phyloP scores from a whole-genome alignment of 129 eudicot genomes.

The Arctium lappa region DNA sequence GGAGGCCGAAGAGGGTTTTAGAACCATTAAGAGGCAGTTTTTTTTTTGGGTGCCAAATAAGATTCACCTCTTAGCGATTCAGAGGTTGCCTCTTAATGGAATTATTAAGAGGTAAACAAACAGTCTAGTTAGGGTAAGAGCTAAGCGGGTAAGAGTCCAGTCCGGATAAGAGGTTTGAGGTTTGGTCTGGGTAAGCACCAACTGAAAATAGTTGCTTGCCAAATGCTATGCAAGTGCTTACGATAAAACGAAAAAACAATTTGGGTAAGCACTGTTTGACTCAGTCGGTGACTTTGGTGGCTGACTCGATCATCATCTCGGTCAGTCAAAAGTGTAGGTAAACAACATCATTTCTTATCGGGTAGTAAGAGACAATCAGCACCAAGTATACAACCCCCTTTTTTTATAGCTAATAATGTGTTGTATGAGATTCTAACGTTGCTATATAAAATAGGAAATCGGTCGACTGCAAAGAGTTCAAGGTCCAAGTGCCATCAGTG shows the following conservation, averaged over 20 bases:
- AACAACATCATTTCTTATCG: not conserved
- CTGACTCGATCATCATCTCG: not conserved
- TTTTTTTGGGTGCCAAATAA: too few species aligned
- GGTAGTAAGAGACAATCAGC: not conserved
- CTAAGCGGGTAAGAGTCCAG: not conserved
- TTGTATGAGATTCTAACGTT: not conserved
- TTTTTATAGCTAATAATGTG: not conserved
- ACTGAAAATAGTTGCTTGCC: not conserved
- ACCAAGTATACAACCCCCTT: not conserved
- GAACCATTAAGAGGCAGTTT: too few species aligned
- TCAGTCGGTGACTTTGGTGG: too few species aligned
- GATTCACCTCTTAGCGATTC: too few species aligned
- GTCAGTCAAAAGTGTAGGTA: not conserved
- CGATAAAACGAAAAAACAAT: not conserved
- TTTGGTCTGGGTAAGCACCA: not conserved
- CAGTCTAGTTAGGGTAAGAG: too few species aligned
- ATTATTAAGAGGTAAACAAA: too few species aligned
- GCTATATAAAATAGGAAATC: slow-evolving; percentile 56
- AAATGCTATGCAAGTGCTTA: not conserved
- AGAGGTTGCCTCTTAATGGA: too few species aligned
- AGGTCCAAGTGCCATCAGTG: slow-evolving; percentile 91
- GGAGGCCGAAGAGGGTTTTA: too few species aligned
- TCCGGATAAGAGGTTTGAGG: not conserved
- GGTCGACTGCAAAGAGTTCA: slow-evolving; percentile 84
- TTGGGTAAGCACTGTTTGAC: not conserved